A percentile compares a stretch with the other conserved stretches of the same genome.
phyloP scores from a whole-genome alignment of 768 basidiomycete genomes.

The Lactarius tabidus region DNA sequence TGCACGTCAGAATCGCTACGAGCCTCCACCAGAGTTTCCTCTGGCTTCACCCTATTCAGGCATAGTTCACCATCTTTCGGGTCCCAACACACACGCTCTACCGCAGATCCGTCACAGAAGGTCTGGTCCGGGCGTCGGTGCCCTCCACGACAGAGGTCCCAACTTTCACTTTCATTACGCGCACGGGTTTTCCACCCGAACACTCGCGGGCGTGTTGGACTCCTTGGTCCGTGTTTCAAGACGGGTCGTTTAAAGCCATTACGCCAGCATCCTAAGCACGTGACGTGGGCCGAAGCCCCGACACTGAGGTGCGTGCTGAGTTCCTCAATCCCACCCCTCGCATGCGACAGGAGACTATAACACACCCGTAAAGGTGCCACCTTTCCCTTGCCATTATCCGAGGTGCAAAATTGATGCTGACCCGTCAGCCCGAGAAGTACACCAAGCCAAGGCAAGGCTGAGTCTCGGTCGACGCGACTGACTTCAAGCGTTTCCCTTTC shows the following conservation, averaged over 20 bases:
- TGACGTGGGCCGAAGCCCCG: constrained; percentile 46
- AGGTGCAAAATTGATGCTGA: constrained; percentile 63
- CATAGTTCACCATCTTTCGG: constrained; percentile 91
- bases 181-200: constrained; percentile 68
- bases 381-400: constrained; percentile 56
- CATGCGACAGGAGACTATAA: constrained; percentile 59
- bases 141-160: constrained; percentile 59
- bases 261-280: constrained; percentile 72
- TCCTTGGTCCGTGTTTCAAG: constrained; percentile 86
- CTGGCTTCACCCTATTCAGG: constrained; percentile 89
- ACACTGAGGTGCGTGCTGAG: constrained; percentile 52
- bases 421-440: constrained; percentile 53
- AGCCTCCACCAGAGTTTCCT: constrained; percentile 96
- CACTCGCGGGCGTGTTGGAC: constrained; percentile 81
- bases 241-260: constrained; percentile 78
- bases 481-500: constrained; percentile 75
- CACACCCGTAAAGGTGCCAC: constrained; percentile 60
- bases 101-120: constrained; percentile 71
- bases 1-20: constrained; percentile 95
- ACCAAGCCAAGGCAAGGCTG: constrained; percentile 51
- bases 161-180: constrained; percentile 72
- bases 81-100: constrained; percentile 83
- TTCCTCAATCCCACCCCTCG: constrained; percentile 56
- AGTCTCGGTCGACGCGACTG: constrained; percentile 55
- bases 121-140: constrained; percentile 73